A percentile compares a stretch with the other conserved stretches of the same genome.
These are phyloP conservation scores for Ceratobasidium sp. DNA, from an alignment of 1,284 basidiomycete species.

Conservation along the genomic window DNA sequence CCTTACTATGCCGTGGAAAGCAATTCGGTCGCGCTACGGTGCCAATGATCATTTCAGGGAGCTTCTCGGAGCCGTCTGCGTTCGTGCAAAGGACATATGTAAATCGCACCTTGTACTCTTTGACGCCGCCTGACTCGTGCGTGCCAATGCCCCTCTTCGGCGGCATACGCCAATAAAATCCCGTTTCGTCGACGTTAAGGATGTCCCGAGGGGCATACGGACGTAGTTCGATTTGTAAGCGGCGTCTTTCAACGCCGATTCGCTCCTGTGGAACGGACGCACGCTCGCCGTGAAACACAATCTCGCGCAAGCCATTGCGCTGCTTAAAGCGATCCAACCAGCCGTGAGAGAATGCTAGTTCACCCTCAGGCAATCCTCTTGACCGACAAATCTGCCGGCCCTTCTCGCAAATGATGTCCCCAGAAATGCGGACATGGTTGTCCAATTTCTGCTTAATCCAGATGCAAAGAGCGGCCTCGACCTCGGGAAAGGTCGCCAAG, in stretches of 20 bases:
- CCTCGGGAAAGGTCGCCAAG: constrained; percentile 54
- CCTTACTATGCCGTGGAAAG: constrained; percentile 50
- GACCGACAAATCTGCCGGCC: neutral
- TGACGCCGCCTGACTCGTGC: constrained; percentile 50
- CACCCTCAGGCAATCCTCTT: neutral
- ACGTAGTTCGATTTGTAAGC: constrained; percentile 9
- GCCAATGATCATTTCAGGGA: constrained; percentile 55
- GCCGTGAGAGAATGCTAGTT: constrained; percentile 7
- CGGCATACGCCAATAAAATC: constrained; percentile 55
- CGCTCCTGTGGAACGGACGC: neutral
- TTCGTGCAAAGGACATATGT: constrained; percentile 56
- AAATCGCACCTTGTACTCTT: constrained; percentile 53
- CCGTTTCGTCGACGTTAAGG: constrained; percentile 60
- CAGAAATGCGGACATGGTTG: neutral
- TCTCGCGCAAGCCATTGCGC: constrained; percentile 49
- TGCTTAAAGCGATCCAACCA: constrained; percentile 18
- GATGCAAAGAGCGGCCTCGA: constrained; percentile 56
- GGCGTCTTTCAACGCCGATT: neutral
- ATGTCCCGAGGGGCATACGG: constrained; percentile 53
- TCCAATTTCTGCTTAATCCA: constrained; percentile 57
- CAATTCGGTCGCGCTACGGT: constrained; percentile 52
- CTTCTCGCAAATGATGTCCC: neutral
- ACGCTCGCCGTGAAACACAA: constrained; percentile 53
- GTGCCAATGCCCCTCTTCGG: constrained; percentile 52
- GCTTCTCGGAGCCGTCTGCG: constrained; percentile 55